Base-by-base conservation (phyloP, 2,329 filamentous ascomycete species). In the Pyrenophora tritici-repentis region DNA sequence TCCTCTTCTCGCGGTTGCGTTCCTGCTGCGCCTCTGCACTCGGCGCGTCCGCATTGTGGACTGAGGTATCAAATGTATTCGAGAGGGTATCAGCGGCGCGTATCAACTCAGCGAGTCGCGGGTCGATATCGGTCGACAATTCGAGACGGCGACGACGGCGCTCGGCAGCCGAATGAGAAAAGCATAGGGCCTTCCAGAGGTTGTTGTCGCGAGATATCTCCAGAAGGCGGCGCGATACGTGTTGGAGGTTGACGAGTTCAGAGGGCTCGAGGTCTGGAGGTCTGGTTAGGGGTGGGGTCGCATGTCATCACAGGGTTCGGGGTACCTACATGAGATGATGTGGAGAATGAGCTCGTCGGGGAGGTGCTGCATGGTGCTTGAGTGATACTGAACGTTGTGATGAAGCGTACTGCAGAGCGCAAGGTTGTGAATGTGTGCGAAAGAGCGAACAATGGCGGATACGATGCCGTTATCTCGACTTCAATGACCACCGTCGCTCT, bases 131-230 rank as follows among this genome's bases (percentile, higher is more conserved):
- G 38, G 55, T 44, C 1, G 65, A 42, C 7, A 61, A 38, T 17
- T 62, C 61, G 7, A 76, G 64, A 3, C 72, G 68, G 43, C 80
- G 78, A 13, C 82, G 80, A 18, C 89, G 81, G n/a, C 79, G 76
- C 63, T 87, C 83, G 69, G 86, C 87, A 29, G 79, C 71, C 13
- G 90, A 93, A 50, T 85, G 78, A 31, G 86, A 80, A 70, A 94
- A 90, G 70, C 88, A 92, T 67, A 86, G 80, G 3, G 81, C 75
- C 55, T 88, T 87, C 92, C 92, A 97, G 31, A 93, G 77, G 33
- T 79, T 82, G 62, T 88, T 83, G 68, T 96, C 90, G 49, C 90
- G 86, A 33, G 84, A 87, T 35, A 94, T 78, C 24, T 77, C 73
- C 22, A 86, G 81, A 51, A 93, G 83, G 37, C 79, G 81, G 56